Base-by-base conservation (phyloP, 805 yeast species). In the Kurtzmaniella fragi region DNA sequence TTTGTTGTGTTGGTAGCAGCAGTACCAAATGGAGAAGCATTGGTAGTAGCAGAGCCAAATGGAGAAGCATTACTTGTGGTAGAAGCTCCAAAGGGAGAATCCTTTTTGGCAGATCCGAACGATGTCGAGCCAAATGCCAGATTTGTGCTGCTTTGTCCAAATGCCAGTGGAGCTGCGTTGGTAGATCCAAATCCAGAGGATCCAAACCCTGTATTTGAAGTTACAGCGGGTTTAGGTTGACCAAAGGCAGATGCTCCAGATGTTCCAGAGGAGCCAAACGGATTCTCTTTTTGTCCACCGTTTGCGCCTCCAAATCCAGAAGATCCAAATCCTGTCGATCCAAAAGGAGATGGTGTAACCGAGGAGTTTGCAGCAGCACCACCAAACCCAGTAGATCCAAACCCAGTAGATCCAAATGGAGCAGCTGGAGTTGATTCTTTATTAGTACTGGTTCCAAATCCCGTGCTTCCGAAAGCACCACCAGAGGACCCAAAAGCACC, bases 1-100 rank as follows among this genome's bases (percentile, higher is more conserved):
- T 30, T 13, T 32, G 16, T 40, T 28, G 37, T 25, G 14, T 42
- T 17, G 38, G 42, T 32, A 34, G 39, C 10, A 15, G 39, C 35
- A 28, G 42, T 11, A 5, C 48, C 50, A 34, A 40, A 43, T 13
- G 43, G 38, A 37, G 33, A 31, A 34, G 28, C 12, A 23, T 30
- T 13, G 35, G 20, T 20, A 10, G 36, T 39, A 14, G 41, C 37
- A 4, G 34, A 35, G 4, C 57, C 61, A 50, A 55, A 54, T 14
- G 59, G 35, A 28, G 30, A 35, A n/a, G 39, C 16, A 5, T 9
- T 32, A 31, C 32, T 9, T 11, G 39, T 32, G 17, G 33, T n/a
- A 8, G 41, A 28, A 10, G 28, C 34, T 3, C 57, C 58, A 41
- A 51, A 54, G 17, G 51, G 45, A 13, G 41, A 40, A n/a, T 46